Evolutionary conservation across 495 filamentous ascomycete genomes (phyloP).

Genomic region (Aspergillus haitiensis): DNA sequence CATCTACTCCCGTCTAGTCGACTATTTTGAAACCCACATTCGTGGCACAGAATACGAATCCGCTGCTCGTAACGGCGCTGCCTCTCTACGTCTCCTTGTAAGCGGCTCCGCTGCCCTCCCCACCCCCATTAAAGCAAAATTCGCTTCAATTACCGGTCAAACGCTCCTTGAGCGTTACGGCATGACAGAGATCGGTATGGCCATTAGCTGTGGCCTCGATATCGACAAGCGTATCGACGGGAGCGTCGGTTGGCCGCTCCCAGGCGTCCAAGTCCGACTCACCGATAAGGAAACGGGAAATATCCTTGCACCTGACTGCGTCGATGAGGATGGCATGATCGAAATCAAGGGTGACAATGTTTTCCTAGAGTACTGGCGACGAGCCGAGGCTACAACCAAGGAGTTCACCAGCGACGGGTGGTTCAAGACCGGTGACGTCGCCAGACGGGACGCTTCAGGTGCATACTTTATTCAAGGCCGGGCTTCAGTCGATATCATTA

Average conservation of each 20-base stretch:
- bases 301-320: constrained; percentile 24
- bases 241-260: constrained; percentile 49
- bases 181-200: constrained; percentile 53
- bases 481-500: constrained; percentile 48
- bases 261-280: constrained; percentile 44
- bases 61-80: constrained; percentile 34
- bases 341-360: constrained; percentile 48
- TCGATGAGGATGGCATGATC: constrained; percentile 47
- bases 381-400: constrained; percentile 42
- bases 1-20: constrained; percentile 48
- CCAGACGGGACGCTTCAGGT: constrained; percentile 37
- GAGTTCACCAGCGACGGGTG: constrained; percentile 48
- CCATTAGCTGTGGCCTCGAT: constrained; percentile 45
- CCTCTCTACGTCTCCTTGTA: constrained; percentile 40
- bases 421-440: constrained; percentile 53
- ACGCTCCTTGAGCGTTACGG: constrained; percentile 47
- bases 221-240: constrained; percentile 41
- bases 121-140: constrained; percentile 45
- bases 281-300: constrained; percentile 43
- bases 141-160: constrained; percentile 44
- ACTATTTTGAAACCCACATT: constrained; percentile 46
- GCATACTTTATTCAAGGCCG: constrained; percentile 49
- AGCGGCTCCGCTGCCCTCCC: constrained; percentile 48
- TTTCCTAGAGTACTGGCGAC: constrained; percentile 48
- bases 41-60: constrained; percentile 41